Evolutionary conservation across 805 yeast genomes (phyloP).

Genomic region (Zygosaccharomyces siamensis): DNA sequence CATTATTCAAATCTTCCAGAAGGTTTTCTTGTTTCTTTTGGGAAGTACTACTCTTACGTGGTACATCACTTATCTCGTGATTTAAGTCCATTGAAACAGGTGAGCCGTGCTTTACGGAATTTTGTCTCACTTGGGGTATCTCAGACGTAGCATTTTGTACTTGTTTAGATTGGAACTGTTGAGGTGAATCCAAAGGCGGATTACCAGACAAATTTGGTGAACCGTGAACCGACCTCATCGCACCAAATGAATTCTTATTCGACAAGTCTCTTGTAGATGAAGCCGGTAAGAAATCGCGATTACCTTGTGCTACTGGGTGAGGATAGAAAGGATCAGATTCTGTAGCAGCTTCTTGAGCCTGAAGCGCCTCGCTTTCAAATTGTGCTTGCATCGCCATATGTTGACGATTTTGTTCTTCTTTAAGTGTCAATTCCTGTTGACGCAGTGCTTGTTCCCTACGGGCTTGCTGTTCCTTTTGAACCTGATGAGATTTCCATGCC

Average conservation of each 20-base stretch:
- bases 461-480: conserved; percentile 2
- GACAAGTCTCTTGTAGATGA: neutral
- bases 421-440: conserved; percentile 5
- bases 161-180: conserved; percentile 1
- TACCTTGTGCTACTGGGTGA: neutral
- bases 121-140: neutral
- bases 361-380: neutral
- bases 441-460: conserved; percentile 4
- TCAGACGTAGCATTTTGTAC: neutral
- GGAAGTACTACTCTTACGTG: neutral
- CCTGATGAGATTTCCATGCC: neutral
- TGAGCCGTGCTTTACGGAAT: neutral
- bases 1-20: conserved; percentile 25
- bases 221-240: neutral
- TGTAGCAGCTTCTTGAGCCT: neutral
- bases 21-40: conserved; percentile 15
- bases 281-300: neutral
- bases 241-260: neutral
- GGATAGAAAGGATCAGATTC: neutral
- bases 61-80: neutral
- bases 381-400: conserved; percentile 1
- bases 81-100: neutral
- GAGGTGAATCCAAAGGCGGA: neutral
- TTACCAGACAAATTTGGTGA: conserved; percentile 1
- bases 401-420: neutral